Percentiles rank a stretch among this genome's conserved stretches.
Conservation (phyloP, 106 monocot species). For the Vanilla planifolia region DNA sequence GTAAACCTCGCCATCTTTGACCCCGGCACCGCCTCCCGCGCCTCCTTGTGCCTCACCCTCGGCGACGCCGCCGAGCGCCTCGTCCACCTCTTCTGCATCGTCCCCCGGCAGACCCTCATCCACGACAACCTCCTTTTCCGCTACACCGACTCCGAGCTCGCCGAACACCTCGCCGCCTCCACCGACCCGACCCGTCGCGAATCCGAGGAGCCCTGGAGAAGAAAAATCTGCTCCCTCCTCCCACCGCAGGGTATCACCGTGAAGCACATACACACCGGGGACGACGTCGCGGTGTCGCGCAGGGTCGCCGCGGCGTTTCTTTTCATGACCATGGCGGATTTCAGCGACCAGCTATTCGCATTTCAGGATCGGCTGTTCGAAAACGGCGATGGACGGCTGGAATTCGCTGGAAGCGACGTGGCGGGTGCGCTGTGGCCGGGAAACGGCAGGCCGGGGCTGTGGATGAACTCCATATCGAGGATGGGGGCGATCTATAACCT, state of each 20-base stretch:
- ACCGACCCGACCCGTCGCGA: conserved; percentile 19
- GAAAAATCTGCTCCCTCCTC: conserved; percentile 37
- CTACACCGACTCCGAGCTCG: conserved; percentile 61
- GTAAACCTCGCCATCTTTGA: conserved; percentile 98
- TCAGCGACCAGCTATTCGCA: conserved; percentile 73
- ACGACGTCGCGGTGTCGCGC: conserved; percentile 54
- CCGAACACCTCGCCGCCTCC: conserved; percentile 37
- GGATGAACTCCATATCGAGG: conserved; percentile 66
- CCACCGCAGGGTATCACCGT: conserved; percentile 46
- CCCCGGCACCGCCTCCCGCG: conserved; percentile 46
- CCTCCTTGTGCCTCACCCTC: conserved; percentile 33
- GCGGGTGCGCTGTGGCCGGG: conserved; percentile 57
- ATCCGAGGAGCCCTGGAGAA: conserved; percentile 38
- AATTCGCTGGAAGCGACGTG: conserved; percentile 40
- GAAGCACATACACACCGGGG: conserved; percentile 74
- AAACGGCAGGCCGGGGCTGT: conserved; percentile 61
- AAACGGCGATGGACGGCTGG: conserved; percentile 56
- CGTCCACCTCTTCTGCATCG: conserved; percentile 88
- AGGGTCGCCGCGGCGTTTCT: conserved; percentile 52
- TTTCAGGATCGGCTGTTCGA: conserved; percentile 73
- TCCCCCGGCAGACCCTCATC: conserved; percentile 72
- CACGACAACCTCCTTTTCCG: conserved; percentile 73
- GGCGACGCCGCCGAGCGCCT: conserved; percentile 60
- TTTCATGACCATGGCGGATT: conserved; percentile 78
- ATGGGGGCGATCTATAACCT: conserved; percentile 77